Conservation (phyloP, 2,329 filamentous ascomycete genomes). For the Trichoderma sp. region DNA sequence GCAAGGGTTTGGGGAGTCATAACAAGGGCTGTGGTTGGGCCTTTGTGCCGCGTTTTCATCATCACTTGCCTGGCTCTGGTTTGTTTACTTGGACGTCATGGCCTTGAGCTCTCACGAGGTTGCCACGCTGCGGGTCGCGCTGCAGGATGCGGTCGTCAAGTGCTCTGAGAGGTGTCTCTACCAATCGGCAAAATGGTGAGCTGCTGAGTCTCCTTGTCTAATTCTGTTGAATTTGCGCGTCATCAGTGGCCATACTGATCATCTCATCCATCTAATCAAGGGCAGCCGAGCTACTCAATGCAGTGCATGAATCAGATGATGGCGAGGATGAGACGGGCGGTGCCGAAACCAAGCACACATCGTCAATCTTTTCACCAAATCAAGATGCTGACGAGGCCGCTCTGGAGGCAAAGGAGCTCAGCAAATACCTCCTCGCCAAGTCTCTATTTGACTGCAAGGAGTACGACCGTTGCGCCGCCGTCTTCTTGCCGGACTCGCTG, state of each 20-base stretch:
- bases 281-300: conserved; percentile 90
- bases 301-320: conserved; percentile 64
- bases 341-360: conserved; percentile 40
- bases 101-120: conserved; percentile 55
- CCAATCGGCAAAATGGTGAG: conserved; percentile 91
- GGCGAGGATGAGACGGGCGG: conserved; percentile 47
- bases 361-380: conserved; percentile 53
- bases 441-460: conserved; percentile 94
- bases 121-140: conserved; percentile 65
- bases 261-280: conserved; percentile 45
- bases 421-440: conserved; percentile 86
- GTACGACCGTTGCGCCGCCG: conserved; percentile 87
- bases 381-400: conserved; percentile 69
- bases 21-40: background rate
- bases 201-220: background rate
- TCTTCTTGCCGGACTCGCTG: conserved; percentile 80
- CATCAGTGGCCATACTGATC: background rate
- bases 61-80: background rate
- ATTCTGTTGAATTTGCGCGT: background rate
- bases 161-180: conserved; percentile 95
- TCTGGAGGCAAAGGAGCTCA: conserved; percentile 75
- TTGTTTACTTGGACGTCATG: conserved; percentile 39
- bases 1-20: background rate
- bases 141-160: conserved; percentile 83
- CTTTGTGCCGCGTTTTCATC: background rate